Base-by-base conservation (phyloP, 768 basidiomycete genomes). In the Filobasidium floriforme region DNA sequence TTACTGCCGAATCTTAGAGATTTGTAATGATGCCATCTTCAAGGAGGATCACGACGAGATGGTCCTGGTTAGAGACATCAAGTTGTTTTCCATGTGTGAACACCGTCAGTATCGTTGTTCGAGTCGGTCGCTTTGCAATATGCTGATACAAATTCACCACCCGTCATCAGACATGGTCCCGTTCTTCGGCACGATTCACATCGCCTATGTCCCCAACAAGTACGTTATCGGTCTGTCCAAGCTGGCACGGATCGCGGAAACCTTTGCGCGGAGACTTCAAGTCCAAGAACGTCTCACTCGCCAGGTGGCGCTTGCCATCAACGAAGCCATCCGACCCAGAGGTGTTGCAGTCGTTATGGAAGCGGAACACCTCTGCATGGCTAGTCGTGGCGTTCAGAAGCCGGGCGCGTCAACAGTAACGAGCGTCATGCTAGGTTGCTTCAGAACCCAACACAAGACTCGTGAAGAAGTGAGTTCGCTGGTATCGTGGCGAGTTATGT, bases 291-390 rank as follows among this genome's bases (percentile, higher is more conserved):
- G 96, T 40, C 82, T 99, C 55, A 98, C 96, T 49, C 92, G 91
- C 77, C 96, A 99, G 80, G 91, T 99, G 66, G 96, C 96, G 9
- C 85, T 96, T 62, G 92, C 94, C n/a, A 89, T 99, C 7, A 90
- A 96, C 79, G 94, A 99, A 79, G 96, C 96, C 19, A 97, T 99
- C 73, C 88, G 91, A 77, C 96, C 96, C 60, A 86, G 90, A 73
- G 96, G 96, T 54, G 96, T 99, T 44, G 96, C 96, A 9, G 96
- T 99, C 69, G 96, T 99, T 59, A 98, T 99, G 89, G 94, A 99
- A 80, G 93, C 93, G 68, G 70, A 61, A 12, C 94, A 98, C 80
- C 84, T 97, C 79, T 98, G 94, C 76, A 99, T 99, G 96, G 92
- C 94, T 2, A 98, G 98, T 94, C 88, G 96, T 69, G 96, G 96